phyloP scores from a whole-genome alignment of 75 land plant genomes.

The Pinus albicaulis region DNA sequence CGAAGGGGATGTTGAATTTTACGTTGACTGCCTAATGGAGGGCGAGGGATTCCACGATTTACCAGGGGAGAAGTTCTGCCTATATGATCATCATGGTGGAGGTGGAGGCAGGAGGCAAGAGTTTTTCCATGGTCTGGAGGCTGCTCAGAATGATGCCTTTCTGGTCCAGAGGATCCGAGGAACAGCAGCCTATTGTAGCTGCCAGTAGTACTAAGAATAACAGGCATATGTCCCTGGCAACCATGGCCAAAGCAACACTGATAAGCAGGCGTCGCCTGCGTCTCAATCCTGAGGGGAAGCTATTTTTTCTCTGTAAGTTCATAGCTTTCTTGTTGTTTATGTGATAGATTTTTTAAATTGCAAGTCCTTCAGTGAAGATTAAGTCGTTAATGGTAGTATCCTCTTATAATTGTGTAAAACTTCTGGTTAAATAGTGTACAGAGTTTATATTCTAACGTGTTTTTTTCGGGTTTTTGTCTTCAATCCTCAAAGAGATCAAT shows the following conservation, averaged over 20 bases:
- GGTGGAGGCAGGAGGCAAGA: background rate
- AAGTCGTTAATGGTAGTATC: background rate
- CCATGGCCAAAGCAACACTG: conserved; percentile 40
- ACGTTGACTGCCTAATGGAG: too few relatives aligned
- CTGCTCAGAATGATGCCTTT: background rate
- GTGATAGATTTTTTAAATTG: background rate
- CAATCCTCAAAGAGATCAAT: background rate
- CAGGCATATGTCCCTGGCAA: background rate
- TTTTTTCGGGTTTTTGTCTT: background rate
- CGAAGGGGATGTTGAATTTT: too few relatives aligned
- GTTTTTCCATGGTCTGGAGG: background rate
- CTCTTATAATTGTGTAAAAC: background rate
- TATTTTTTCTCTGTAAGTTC: conserved; percentile 73
- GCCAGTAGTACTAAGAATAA: too few relatives aligned
- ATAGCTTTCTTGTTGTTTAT: background rate
- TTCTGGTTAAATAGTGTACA: background rate
- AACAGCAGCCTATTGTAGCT: conserved; percentile 3
- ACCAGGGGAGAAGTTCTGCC: too few relatives aligned
- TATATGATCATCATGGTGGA: too few relatives aligned
- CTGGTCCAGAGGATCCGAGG: conserved; percentile 1
- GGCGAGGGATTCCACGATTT: too few relatives aligned
- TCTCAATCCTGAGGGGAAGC: conserved; percentile 75
- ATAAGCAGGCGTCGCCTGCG: conserved; percentile 53
- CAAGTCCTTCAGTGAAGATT: background rate
- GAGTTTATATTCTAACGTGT: background rate